Base-by-base conservation (phyloP, 306 rosid species). In the Delonix regia region DNA sequence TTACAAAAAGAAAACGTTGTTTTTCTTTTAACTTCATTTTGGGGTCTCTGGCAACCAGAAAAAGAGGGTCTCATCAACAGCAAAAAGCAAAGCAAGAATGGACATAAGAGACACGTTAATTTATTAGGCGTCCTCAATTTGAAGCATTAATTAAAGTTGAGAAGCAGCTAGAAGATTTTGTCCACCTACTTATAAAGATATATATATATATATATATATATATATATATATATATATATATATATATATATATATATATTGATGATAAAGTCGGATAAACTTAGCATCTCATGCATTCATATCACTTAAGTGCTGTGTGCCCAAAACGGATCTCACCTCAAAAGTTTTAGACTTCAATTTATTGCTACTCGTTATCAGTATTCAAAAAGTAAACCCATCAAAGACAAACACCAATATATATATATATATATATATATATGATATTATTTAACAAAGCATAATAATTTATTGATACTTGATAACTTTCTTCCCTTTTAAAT, bases 81-180 rank as follows among this genome's bases (percentile, higher is more conserved):
- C 69, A 49, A 83, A 83, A 73, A 30, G 24, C 24, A 78, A 73
- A 49, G 44, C 49, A 51, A 75, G 68, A 64, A 57, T 60, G 56
- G 42, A 79, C 55, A 80, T 59, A 60, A 67, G 52, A 78, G 85
- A 81, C 76, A 78, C 52, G 67, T 76, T 47, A 80, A 67, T 77
- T 62, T 30, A 75, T 74, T 61, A 59, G 76, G 13, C 74, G 15
- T 84, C 44, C 64, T 77, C 59, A 62, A 79, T 33, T 75, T 56
- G 77, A 52, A 71, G 53, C 15, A 41, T 61, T 18, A 64, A 74
- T 59, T 84, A 85, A 77, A 87, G 87, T 78, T 60, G 72, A 19
- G 83, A 80, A 86, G 79, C 73, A 63, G 78, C 75, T 15, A 71
- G 62, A 77, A 74, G 84, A 81, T 86, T 83, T 85, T 80, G 72